Base-by-base conservation (phyloP, 208 protist genomes). In the Lotmaria passim region DNA sequence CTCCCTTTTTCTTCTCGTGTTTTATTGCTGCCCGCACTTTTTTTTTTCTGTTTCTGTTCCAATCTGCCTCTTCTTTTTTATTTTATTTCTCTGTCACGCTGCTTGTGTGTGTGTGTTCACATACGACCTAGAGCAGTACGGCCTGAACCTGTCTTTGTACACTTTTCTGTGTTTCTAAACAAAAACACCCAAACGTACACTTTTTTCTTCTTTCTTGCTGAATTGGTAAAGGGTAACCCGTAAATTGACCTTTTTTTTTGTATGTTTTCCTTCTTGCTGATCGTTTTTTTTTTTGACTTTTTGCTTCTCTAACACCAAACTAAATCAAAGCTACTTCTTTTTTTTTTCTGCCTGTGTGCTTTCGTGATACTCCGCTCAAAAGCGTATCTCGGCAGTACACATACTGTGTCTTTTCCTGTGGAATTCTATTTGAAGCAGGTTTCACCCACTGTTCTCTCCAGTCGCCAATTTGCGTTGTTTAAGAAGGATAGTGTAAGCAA, bases 201-300 rank as follows among this genome's bases (percentile, higher is more conserved):
- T 36, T 56, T 30, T 26, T 59, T 30, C 33, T 17, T 39, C 14
- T 6, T 39, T 59, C 34, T 59, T 39, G 19, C 34, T 59, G 44
- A 46, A 31, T 6, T 41, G 38, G 62, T 53, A 17, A 28, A 57
- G 6, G 30, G 7, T 68, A 58, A 24, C 6, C 2, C 36, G 15
- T 7, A 31, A 26, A 56, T 57, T 57, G 7, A 30, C 26, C 8
- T 68, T 62, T 52, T 34, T 24, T 61, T 39, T 41, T 24, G 8
- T 31, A 4, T 52, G 47, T 24, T 52, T 46, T 52, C 12, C 38
- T 31, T 4, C 36, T 48, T 38, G 7, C 31, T 61, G n/a, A n/a
- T 56, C 23, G 51, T 43, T 36, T 57, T 69, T 58, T 65, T 41
- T 66, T 60, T 47, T 7, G 38, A 8, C 1, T 76, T 50, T 24